Evolutionary conservation across 768 basidiomycete species (phyloP).

Genomic region (Rhizopogon roseolus): DNA sequence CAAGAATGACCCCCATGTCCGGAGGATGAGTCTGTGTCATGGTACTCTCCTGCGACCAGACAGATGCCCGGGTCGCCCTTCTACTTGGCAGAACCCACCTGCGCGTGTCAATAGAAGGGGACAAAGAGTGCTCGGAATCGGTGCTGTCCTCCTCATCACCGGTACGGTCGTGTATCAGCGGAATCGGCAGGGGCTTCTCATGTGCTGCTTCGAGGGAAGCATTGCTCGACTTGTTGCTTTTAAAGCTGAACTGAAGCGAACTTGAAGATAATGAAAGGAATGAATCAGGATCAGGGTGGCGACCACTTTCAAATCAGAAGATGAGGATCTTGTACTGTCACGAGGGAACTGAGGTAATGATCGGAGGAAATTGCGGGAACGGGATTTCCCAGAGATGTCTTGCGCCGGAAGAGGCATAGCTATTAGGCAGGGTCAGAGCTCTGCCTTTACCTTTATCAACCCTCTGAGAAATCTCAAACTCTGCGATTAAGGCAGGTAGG

Average conservation of each 20-base stretch:
- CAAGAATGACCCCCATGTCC: slow-evolving; percentile 4
- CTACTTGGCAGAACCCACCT: not conserved
- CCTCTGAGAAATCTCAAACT: not conserved
- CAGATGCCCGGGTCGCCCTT: slow-evolving; percentile 11
- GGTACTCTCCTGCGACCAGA: slow-evolving; percentile 38
- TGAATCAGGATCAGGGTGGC: not conserved
- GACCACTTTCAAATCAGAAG: not conserved
- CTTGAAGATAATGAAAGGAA: not conserved
- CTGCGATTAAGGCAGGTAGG: not conserved
- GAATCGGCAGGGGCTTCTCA: slow-evolving; percentile 9
- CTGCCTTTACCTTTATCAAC: slow-evolving; percentile 10
- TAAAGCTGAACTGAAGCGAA: not conserved
- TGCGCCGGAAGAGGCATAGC: slow-evolving; percentile 1
- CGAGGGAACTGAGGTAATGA: slow-evolving; percentile 6
- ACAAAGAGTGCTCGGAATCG: not conserved
- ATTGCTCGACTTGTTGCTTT: slow-evolving; percentile 5
- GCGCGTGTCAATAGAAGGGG: not conserved
- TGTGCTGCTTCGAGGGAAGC: not conserved
- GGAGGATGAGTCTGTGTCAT: slow-evolving; percentile 26
- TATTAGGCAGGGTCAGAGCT: not conserved
- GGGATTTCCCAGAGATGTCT: not conserved
- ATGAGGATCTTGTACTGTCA: not conserved
- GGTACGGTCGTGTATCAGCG: not conserved
- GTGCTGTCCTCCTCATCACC: slow-evolving; percentile 1
- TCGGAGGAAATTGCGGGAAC: not conserved